These are phyloP conservation scores for Xylaria nigripes DNA, from an alignment of 495 filamentous ascomycete genomes.

Conservation along the genomic window DNA sequence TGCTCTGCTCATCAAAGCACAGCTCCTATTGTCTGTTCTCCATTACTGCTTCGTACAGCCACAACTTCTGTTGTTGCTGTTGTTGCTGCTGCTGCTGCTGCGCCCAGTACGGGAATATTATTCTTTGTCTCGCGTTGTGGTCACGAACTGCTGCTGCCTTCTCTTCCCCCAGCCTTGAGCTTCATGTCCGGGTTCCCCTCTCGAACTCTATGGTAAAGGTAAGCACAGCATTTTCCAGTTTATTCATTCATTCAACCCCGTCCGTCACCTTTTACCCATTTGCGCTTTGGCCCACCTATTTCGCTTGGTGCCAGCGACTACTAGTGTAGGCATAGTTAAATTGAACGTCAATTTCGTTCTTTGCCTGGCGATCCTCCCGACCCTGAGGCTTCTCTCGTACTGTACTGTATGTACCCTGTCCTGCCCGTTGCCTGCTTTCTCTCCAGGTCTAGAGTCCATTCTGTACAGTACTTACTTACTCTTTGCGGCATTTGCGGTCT, in stretches of 20 bases:
- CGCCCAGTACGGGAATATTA: too few relatives aligned
- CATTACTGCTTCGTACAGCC: too few relatives aligned
- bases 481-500: background rate
- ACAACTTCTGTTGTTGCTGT: too few relatives aligned
- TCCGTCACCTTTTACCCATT: background rate
- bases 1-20: too few relatives aligned
- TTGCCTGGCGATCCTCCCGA: background rate
- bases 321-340: background rate
- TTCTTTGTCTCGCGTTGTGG: background rate
- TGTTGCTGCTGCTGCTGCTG: too few relatives aligned
- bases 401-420: background rate
- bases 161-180: background rate
- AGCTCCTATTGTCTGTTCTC: too few relatives aligned
- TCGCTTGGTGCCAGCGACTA: background rate
- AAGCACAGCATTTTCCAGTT: background rate
- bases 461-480: background rate
- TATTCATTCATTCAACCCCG: background rate
- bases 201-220: background rate
- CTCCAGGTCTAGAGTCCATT: background rate
- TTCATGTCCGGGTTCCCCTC: background rate
- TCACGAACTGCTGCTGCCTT: background rate
- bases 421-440: background rate
- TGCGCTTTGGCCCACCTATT: slow-evolving; percentile 2
- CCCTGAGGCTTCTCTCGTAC: background rate
- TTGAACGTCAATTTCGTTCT: background rate